phyloP scores from a whole-genome alignment of 805 yeast genomes.

The Zygotorulaspora florentina region DNA sequence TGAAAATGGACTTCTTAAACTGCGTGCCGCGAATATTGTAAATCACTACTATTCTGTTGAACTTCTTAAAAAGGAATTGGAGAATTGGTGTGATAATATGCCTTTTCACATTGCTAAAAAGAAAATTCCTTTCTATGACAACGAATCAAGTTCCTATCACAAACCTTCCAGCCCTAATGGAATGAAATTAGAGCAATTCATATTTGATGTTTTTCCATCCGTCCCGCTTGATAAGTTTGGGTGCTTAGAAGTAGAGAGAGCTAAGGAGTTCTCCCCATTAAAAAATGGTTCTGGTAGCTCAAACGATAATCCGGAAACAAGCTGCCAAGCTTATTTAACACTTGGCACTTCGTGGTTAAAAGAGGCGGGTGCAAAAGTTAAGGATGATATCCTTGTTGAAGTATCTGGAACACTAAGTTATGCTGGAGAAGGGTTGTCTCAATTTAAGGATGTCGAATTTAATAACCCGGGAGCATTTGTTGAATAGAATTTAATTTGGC shows the following conservation, averaged over 20 bases:
- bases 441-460: slow-evolving; percentile 46
- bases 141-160: slow-evolving; percentile 41
- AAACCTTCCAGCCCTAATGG: slow-evolving; percentile 84
- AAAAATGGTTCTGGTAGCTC: slow-evolving; percentile 84
- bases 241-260: slow-evolving; percentile 83
- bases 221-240: slow-evolving; percentile 73
- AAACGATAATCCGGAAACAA: slow-evolving; percentile 81
- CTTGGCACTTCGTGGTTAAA: slow-evolving; percentile 73
- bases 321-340: slow-evolving; percentile 57
- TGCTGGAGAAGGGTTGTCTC: slow-evolving; percentile 64
- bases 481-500: slow-evolving; percentile 8
- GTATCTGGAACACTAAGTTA: slow-evolving; percentile 74
- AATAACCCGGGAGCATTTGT: slow-evolving; percentile 26
- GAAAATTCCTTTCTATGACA: slow-evolving; percentile 66
- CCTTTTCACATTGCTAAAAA: slow-evolving; percentile 96
- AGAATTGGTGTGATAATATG: slow-evolving; percentile 64
- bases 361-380: slow-evolving; percentile 62
- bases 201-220: slow-evolving; percentile 89
- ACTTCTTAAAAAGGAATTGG: slow-evolving; percentile 56
- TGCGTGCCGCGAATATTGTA: slow-evolving; percentile 95
- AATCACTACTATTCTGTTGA: slow-evolving; percentile 90
- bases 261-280: slow-evolving; percentile 86
- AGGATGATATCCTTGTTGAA: slow-evolving; percentile 55
- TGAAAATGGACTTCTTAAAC: slow-evolving; percentile 55
- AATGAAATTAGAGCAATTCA: slow-evolving; percentile 91